Base-by-base conservation (phyloP, 2,329 filamentous ascomycete genomes). In the Trichoderma sp. region DNA sequence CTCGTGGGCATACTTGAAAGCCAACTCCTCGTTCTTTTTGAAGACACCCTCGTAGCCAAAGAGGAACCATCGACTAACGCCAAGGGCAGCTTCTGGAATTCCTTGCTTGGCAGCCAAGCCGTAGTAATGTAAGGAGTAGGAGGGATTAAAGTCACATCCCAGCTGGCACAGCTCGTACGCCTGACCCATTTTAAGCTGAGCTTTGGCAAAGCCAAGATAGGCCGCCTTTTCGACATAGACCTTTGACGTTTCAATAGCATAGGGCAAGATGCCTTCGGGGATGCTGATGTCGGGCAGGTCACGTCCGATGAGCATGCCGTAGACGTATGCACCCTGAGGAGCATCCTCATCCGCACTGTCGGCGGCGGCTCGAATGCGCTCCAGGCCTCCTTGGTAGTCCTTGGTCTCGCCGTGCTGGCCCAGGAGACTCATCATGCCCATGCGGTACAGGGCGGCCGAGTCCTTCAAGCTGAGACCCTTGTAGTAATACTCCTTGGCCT, bases 1-100 rank as follows among this genome's bases (percentile, higher is more conserved):
- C 78, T 96, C 91, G 80, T 96, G 91, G 1, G 97, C 97, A 81
- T 98, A 98, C 69, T 91, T 93, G 84, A 94, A 99, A 7, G 97
- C 96, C 66, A 98, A 86, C 82, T 96, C 93, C 84, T 99, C 97
- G 81, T 98, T 98, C 88, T 98, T 98, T 76, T 94, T 91, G 81
- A 99, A 98, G 7, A 97, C 89, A 27, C 93, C 93, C 79, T 98
- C 96, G 78, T 97, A 95, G 3, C 97, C 97, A 81, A 97, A 98
- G 33, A 99, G 88, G 82, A 98, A 99, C 97, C 97, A 99, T 84
- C 98, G 97, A 84, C 96, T 98, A 77, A 99, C 95, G 33, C 96
- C 95, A 85, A 99, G 93, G 76, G 98, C 95, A 0, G 96, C 97
- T 83, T 99, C 97, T 0, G 95, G 89, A 80, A 98, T 95, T 21